Base-by-base conservation (phyloP, 768 basidiomycete species). In the Rhizopogon vulgaris region DNA sequence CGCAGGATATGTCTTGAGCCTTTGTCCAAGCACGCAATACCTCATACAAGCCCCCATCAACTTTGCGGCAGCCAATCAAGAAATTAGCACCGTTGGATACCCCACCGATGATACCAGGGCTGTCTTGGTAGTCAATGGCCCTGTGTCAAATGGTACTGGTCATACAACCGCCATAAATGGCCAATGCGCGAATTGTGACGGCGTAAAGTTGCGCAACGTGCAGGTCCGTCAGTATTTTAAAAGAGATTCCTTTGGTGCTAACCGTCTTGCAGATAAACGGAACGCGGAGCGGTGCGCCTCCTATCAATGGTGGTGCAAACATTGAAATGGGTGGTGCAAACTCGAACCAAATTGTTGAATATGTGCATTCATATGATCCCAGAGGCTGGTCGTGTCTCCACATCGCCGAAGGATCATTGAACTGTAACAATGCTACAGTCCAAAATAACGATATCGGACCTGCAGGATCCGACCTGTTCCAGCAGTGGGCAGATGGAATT, bases 391-490 rank as follows among this genome's bases (percentile, higher is more conserved):
- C 87, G 7, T 91, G 90, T 64, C 73, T 94, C 37, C 92, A 94
- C 59, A 63, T 93, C 30, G 71, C 75, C 0, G 84, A 92, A 63
- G 91, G 90, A 4, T 65, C 75, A 32, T 72, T 85, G 36, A 72
- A 66, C 8, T 94, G 90, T 69, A 77, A 71, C 52, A 82, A 83
- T 52, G 72, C 69, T 11, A 79, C 78, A 3, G 73, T 93, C 30
- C 84, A 86, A 61, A 84, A 90, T 68, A 93, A 93, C 58, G 87
- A 91, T 56, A 83, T 93, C 39, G 91, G 87, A 3, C 88, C 89
- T 2, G 84, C 85, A 54, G 88, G 89, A 8, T 72, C 73, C 4
- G 82, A 85, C 52, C 54, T 58, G 4, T 87, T 78, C 60, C 78
- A 82, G 55, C 69, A 88, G 63, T 91, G 89, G 89, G 87, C 89